A percentile compares a stretch with the other conserved stretches of the same genome.
phyloP scores from a whole-genome alignment of 768 basidiomycete species.

The Gloeopeniophorella convolvens region DNA sequence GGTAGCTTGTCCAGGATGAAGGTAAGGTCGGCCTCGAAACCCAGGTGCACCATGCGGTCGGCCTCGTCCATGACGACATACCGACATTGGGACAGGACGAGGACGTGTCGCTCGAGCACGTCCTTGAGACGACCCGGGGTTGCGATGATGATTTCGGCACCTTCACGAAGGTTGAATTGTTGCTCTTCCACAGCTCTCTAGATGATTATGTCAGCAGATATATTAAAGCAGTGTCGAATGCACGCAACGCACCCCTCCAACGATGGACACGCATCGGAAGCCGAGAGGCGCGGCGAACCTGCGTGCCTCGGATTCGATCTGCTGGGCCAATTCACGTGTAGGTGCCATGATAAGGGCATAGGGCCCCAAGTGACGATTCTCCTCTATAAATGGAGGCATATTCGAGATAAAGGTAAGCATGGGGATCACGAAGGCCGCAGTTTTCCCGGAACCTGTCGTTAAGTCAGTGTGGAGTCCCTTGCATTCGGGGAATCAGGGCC shows the following conservation, averaged over 20 bases:
- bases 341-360: constrained; percentile 91
- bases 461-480: not conserved
- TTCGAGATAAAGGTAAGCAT: constrained; percentile 93
- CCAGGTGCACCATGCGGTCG: constrained; percentile 97
- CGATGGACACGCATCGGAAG: constrained; percentile 93
- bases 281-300: constrained; percentile 90
- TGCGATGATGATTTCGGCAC: constrained; percentile 97
- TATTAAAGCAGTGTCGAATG: constrained; percentile 12
- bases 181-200: constrained; percentile 94
- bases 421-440: constrained; percentile 96
- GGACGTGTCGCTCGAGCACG: constrained; percentile 90
- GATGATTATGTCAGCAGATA: constrained; percentile 15
- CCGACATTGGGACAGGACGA: constrained; percentile 94
- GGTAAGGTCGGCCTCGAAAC: constrained; percentile 90
- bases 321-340: constrained; percentile 97
- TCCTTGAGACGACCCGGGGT: constrained; percentile 98
- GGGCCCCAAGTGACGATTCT: constrained; percentile 90
- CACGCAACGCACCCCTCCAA: constrained; percentile 88
- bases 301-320: constrained; percentile 88
- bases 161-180: constrained; percentile 95
- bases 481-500: constrained; percentile 22
- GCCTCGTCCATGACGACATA: constrained; percentile 99
- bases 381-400: constrained; percentile 82
- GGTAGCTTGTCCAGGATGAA: constrained; percentile 94
- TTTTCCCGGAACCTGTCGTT: constrained; percentile 88